Conservation (phyloP, 2,329 filamentous ascomycete genomes). For the Cercospora nicotianae region DNA sequence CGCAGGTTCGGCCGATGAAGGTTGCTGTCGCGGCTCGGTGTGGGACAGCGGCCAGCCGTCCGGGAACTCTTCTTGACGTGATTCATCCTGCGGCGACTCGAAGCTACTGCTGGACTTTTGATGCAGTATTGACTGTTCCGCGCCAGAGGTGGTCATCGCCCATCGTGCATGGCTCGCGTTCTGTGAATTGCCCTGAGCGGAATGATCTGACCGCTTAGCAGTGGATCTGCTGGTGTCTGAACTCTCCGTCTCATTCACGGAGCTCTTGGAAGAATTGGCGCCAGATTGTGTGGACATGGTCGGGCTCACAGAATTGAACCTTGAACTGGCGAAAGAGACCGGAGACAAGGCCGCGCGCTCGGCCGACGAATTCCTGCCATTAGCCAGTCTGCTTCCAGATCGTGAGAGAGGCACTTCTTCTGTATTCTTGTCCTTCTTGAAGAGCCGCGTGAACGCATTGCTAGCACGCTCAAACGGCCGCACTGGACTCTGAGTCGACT, state of each 20-base stretch:
- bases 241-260: constrained; percentile 1
- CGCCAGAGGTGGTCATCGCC: neutral
- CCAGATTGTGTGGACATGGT: constrained; percentile 12
- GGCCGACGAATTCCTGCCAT: neutral
- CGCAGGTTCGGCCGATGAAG: neutral
- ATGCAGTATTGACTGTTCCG: neutral
- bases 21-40: neutral
- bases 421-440: constrained; percentile 34
- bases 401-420: constrained; percentile 26
- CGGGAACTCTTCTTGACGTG: constrained; percentile 16
- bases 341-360: constrained; percentile 17
- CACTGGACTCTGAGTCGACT: constrained; percentile 37
- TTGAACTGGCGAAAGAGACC: constrained; percentile 13
- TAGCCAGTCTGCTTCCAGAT: constrained; percentile 4
- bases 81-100: constrained; percentile 16
- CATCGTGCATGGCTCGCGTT: neutral
- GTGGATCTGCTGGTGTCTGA: neutral
- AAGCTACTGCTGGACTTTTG: constrained; percentile 15
- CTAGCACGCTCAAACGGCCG: constrained; percentile 43
- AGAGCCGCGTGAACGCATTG: constrained; percentile 41
- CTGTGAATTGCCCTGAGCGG: neutral
- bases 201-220: neutral
- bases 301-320: constrained; percentile 8
- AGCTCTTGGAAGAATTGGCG: constrained; percentile 13
- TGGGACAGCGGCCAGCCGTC: constrained; percentile 31